Evolutionary conservation across 345 rosid genomes (phyloP), one percentile per base, ranked within the genome.

Genomic region (Citrus hindsii): DNA sequence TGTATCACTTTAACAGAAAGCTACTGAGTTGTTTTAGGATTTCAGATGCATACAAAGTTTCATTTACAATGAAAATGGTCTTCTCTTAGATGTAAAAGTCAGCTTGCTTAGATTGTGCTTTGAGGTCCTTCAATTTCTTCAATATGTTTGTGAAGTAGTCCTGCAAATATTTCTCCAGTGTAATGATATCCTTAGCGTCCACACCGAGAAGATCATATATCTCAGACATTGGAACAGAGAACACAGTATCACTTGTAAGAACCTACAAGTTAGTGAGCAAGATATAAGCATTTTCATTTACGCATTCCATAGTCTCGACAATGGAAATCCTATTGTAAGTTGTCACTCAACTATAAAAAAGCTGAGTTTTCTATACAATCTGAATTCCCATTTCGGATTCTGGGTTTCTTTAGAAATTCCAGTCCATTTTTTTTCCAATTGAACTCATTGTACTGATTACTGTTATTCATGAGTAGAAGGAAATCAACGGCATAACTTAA

Each of bases 21-120:
- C 58, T 5, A 53, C 22, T 53, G 0, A 0, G 58, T 18, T 53
- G 58, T 53, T 18, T 53, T 53, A 18, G 22, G 58, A 53, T 53
- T 53, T 5, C 7, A 53, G 21, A 30, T 32, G 6, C 58, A 64
- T 30, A 19, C 69, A 64, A 63, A 35, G 65, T 35, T 56, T 46
- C 63, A 55, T 83, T 18, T 67, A 76, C 73, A 56, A 37, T 37
- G 27, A 21, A 53, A 67, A 76, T 77, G 59, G 71, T 40, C 22
- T 65, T 32, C 77, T 69, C 75, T 94, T 83, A 93, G 46, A 93
- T 81, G 86, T 69, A 86, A 78, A 94, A 83, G 81, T 93, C 98
- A 35, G 89, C 70, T 86, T 94, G 98, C 87, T 96, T 96, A 58
- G 97, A 96, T 74, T 92, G 97, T 33, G 98, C 99, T 87, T 93